Conservation (phyloP, 768 basidiomycete species). For the Leucogyrophana mollusca region DNA sequence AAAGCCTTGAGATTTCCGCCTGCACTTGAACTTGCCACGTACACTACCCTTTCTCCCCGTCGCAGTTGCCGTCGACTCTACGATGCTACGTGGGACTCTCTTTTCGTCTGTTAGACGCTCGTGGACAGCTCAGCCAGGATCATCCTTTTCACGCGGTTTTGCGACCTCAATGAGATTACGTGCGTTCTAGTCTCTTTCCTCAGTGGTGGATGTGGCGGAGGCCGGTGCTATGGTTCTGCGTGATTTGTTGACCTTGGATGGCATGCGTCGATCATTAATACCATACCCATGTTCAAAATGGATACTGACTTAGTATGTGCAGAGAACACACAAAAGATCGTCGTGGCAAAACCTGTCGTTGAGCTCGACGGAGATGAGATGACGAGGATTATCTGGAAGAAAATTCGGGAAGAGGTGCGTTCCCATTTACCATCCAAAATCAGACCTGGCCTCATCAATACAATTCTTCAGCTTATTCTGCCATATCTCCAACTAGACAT, state of each 20-base stretch:
- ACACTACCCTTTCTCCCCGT: constrained; percentile 13
- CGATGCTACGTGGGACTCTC: constrained; percentile 21
- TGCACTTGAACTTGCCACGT: constrained; percentile 7
- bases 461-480: constrained; percentile 76
- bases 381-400: constrained; percentile 99
- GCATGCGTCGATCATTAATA: background rate
- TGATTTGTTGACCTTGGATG: too few relatives aligned
- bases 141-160: constrained; percentile 24
- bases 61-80: constrained; percentile 3
- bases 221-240: background rate
- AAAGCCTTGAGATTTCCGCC: constrained; percentile 11
- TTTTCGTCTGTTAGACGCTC: constrained; percentile 22
- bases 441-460: background rate
- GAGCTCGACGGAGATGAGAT: constrained; percentile 98
- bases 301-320: background rate
- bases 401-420: constrained; percentile 89
- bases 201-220: background rate
- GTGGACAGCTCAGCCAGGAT: constrained; percentile 17
- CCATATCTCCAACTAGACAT: constrained; percentile 95
- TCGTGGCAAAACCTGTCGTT: constrained; percentile 85
- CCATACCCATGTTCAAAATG: background rate
- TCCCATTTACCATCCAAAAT: background rate
- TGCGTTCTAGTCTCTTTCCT: constrained; percentile 17
- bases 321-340: constrained; percentile 54
- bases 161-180: constrained; percentile 25